Evolutionary conservation across 805 yeast genomes (phyloP).

Genomic region (Candida tallmaniae): DNA sequence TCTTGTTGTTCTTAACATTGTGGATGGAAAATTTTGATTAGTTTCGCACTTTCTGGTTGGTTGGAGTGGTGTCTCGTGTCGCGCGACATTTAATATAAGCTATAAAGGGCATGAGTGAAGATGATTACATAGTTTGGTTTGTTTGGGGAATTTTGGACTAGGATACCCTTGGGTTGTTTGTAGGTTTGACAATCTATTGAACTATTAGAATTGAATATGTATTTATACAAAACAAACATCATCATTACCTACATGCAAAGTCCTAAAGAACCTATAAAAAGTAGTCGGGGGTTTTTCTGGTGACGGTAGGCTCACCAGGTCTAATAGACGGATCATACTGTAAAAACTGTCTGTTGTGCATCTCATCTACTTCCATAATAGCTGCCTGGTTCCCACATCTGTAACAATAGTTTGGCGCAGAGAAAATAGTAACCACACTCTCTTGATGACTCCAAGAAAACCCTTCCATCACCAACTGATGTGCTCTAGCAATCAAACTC

Average conservation of each 20-base stretch:
- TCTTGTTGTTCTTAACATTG: slow-evolving; percentile 7
- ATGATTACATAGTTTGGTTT: no score
- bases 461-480: slow-evolving; percentile 97
- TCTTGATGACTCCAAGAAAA: slow-evolving; percentile 94
- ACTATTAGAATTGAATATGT: no score
- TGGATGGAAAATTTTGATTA: slow-evolving; percentile 6
- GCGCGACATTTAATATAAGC: slow-evolving; percentile 2
- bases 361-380: slow-evolving; percentile 96
- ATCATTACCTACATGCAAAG: slow-evolving; percentile 1
- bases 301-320: slow-evolving; percentile 97
- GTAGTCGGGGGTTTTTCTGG: slow-evolving; percentile 95
- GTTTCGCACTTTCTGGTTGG: slow-evolving; percentile 27
- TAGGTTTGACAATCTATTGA: no score
- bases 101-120: no score
- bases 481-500: slow-evolving; percentile 87
- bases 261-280: slow-evolving; percentile 66
- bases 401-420: slow-evolving; percentile 95
- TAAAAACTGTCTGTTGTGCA: slow-evolving; percentile 82
- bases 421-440: slow-evolving; percentile 86
- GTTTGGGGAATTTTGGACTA: no score
- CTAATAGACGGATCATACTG: slow-evolving; percentile 96
- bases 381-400: slow-evolving; percentile 99
- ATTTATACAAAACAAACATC: slow-evolving; percentile 1
- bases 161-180: no score
- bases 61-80: slow-evolving; percentile 9